A percentile compares a stretch with the other conserved stretches of the same genome.
Evolutionary conservation across 2,329 filamentous ascomycete species (phyloP).

Genomic region (Mariannaea sp.): DNA sequence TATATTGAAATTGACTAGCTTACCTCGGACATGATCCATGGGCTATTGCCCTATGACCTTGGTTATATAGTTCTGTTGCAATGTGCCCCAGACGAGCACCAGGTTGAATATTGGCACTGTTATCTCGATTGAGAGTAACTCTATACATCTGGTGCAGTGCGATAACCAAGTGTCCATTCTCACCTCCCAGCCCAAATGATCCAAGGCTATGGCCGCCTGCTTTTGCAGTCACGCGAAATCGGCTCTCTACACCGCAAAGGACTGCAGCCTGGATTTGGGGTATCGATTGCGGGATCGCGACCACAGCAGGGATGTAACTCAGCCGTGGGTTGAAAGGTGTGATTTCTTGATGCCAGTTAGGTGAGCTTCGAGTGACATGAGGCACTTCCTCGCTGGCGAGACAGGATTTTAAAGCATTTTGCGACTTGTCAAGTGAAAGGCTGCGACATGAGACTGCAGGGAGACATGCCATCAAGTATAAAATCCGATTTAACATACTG

Average conservation of each 20-base stretch:
- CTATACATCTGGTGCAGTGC: conserved; percentile 47
- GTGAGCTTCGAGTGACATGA: conserved; percentile 23
- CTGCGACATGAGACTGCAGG: no score
- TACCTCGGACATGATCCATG: conserved; percentile 60
- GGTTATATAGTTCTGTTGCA: conserved; percentile 45
- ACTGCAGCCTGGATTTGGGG: conserved; percentile 52
- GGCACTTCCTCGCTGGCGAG: conserved; percentile 33
- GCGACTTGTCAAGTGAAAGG: no score
- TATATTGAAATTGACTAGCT: no score
- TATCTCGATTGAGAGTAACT: conserved; percentile 34
- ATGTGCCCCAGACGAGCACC: conserved; percentile 57
- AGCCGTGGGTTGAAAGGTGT: conserved; percentile 43
- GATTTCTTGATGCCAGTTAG: conserved; percentile 42
- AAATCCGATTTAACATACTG: no score
- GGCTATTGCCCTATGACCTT: conserved; percentile 48
- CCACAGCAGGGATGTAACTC: conserved; percentile 38
- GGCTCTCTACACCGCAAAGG: conserved; percentile 47
- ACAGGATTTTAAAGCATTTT: no score
- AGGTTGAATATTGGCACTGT: conserved; percentile 40
- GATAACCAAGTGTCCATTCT: conserved; percentile 48
- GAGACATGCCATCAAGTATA: no score
- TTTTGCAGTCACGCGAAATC: conserved; percentile 55
- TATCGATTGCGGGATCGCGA: conserved; percentile 40
- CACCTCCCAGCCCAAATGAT: conserved; percentile 52
- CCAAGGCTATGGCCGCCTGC: conserved; percentile 60